Base-by-base conservation (phyloP, 345 rosid species). In the Theobroma cacao region DNA sequence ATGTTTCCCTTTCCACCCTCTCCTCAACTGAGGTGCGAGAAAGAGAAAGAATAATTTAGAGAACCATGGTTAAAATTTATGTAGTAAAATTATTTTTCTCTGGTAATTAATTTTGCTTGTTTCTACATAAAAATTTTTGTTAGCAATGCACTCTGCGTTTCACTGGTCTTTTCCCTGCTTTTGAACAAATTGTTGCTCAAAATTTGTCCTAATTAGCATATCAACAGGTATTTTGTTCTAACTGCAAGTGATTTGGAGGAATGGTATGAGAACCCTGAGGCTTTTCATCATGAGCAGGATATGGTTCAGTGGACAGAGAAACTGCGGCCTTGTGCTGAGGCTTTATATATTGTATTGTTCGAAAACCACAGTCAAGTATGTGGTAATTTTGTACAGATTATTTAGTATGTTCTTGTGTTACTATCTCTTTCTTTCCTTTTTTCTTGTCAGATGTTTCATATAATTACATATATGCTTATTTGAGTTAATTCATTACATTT, bases 241-340 rank as follows among this genome's bases (percentile, higher is more conserved):
- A 88, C 92, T 60, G 83, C 91, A 59, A 85, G 81, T 87, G 98
- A 96, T 90, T 83, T 96, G 85, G 98, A 92, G 85, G 97, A 90
- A 76, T 94, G 91, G 97, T 90, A 90, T 87, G 94, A 89, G 78
- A 92, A 89, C 82, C 93, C 99, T 30, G 98, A 96, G 89, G 90
- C 95, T 71, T 96, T 96, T 85, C 98, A 94, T 84, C 99, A 95
- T 85, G 96, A 95, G 88, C 99, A 95, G 83, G 99, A 95, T 85
- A 91, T 95, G 97, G 76, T 96, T 87, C 97, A 96, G 79, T 96
- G 99, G 99, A 89, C 97, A 69, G 98, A 96, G 83, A 96, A 96
- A 86, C 85, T 94, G 78, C 88, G 94, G 84, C 99, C 99, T 74
- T 96, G 97, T 82, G 98, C 99, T 41, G 99, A 96, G 88, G 99